Evolutionary conservation across 495 filamentous ascomycete genomes (phyloP), one percentile per base, ranked within the genome.

Genomic region (Diplogelasinospora grovesii): DNA sequence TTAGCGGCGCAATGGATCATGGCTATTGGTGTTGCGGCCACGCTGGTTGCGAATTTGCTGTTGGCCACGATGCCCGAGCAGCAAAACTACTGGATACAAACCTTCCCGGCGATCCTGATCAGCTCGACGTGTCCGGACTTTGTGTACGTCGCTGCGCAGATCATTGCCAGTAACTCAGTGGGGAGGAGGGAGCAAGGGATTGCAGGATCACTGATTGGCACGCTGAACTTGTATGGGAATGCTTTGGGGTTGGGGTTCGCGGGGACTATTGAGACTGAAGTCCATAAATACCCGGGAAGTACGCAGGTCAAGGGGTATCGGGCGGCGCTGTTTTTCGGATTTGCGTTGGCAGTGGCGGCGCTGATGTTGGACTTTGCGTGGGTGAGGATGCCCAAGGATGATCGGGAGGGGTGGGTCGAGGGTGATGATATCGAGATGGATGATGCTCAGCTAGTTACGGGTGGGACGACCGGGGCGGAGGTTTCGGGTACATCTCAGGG

Each of bases 131-230:
- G 64, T 43, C 68, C 66, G 0, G 74, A 78, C 43, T 58, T 78
- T 2, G 62, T 71, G 14, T 69, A 64, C 35, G 71, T 69, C 1
- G 68, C 66, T 5, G 66, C 65, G 0, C 71, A 76, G 36, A 75
- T 76, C 36, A 74, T 76, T 43, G 74, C 70, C 5, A 74, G 69
- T 30, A 75, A 75, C 37, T 60, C 60, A 0, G 74, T 76, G 4
- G 54, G 53, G 11, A 50, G 61, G 19, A 52, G 65, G 24, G 59
- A 78, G 36, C 73, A 78, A 39, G 74, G 74, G 0, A 61, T 73
- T 32, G 71, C 69, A 0, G 71, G 64, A 1, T 71, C 68, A 0
- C 52, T 75, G 7, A 63, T 76, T 22, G 69, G 68, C 0, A 66
- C 65, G 2, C 43, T 77, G 22, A 62, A 67, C 35, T 47, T 66